Base-by-base conservation (phyloP, 805 yeast species). In the Limtongozyma cylindracea region DNA sequence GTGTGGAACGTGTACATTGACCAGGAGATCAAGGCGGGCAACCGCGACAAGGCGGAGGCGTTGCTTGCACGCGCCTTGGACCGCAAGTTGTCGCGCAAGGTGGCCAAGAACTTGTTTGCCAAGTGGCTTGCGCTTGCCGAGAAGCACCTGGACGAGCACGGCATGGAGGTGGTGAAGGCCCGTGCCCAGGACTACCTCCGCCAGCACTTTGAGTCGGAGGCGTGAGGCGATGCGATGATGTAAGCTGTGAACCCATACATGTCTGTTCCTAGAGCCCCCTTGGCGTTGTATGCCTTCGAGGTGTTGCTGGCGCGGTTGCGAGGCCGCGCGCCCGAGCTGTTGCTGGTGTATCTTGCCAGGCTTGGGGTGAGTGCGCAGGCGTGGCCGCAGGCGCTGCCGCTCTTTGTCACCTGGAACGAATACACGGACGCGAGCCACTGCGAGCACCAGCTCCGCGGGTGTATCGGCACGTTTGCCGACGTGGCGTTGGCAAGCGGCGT, bases 1-100 rank as follows among this genome's bases (percentile, higher is more conserved):
- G 45, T 84, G 29, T 84, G 96, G 96, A 82, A 74, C 37, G 91
- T 84, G 19, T 84, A 80, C 45, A 61, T 84, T 31, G 98, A 84
- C 43, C 91, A 77, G 43, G 96, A 84, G 44, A 68, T 77, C 35
- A 80, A 77, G 45, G 39, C 45, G 14, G 43, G 38, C 12, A 61
- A 57, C 23, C 68, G 67, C 44, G 49, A 50, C 31, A 69, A 64
- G 42, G 72, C 67, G 17, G 84, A 70, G 37, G 72, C 62, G 11
- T 51, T 84, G 28, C 82, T 80, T 34, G 93, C 82, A 43, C 63
- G 96, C 41, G 76, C 72, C 3, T 36, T 73, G 19, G 38, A 54
- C 16, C 54, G 52, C 43, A 77, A 76, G 45, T 43, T 84, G 23
- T 56, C 73, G 4, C 62, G 70, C 39, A 84, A 82, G 43, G 94